Percentiles rank a stretch among this genome's conserved stretches.
These are phyloP conservation scores for Diaporthe vaccinii DNA, from an alignment of 2,329 filamentous ascomycete species.

Conservation along the genomic window DNA sequence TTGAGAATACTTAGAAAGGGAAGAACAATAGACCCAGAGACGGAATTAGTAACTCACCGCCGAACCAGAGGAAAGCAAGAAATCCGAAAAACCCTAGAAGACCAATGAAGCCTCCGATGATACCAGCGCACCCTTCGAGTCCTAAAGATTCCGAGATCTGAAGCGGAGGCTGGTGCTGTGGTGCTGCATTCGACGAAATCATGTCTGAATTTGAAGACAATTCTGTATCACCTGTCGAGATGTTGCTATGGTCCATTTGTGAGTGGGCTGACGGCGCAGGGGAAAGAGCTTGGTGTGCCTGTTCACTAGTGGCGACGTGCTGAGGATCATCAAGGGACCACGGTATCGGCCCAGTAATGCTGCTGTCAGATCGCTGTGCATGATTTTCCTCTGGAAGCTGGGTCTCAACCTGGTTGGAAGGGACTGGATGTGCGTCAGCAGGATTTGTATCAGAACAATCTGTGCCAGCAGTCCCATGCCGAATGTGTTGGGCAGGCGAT, in stretches of 20 bases:
- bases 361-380: neutral
- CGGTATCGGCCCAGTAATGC: neutral
- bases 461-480: neutral
- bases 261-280: neutral
- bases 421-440: neutral
- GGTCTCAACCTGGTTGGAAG: neutral
- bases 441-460: neutral
- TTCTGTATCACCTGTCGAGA: neutral
- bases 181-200: fast-evolving
- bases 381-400: neutral
- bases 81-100: conserved; percentile 17
- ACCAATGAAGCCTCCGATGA: conserved; percentile 22
- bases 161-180: neutral
- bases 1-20: neutral
- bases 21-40: neutral
- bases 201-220: neutral
- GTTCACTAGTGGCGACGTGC: neutral
- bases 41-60: neutral
- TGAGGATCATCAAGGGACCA: neutral
- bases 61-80: conserved; percentile 28
- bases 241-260: neutral
- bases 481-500: neutral
- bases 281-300: neutral
- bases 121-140: neutral
- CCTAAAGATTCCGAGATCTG: neutral